Evolutionary conservation across 2,329 filamentous ascomycete species (phyloP), one percentile per base, ranked within the genome.

Genomic region (Xylariaceae sp.): DNA sequence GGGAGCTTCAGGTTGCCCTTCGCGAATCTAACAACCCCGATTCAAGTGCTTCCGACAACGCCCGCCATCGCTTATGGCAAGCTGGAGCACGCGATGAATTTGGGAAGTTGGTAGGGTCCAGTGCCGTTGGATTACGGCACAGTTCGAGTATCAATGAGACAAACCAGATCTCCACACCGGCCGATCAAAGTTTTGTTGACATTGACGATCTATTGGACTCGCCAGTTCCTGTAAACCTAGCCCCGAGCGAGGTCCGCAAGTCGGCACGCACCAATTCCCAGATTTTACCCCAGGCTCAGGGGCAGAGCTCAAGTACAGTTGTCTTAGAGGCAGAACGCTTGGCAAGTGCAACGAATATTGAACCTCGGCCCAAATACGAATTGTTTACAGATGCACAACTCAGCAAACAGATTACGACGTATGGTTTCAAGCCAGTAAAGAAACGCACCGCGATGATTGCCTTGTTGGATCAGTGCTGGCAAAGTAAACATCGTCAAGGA

Each of bases 361-460:
- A 55, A n/a, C 53, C 56, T 13, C 73, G 70, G 52, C 88, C 88
- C 1, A 80, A 82, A 9, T 92, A 82, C 61, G 78, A 82, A 47
- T 73, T 81, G 0, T 86, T 83, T 60, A 86, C 86, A 2, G 86
- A 88, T 62, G 73, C 78, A 7, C 82, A 88, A 59, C 75, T 92
- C 13, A 76, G 83, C 2, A 82, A 79, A 58, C 80, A 88, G 67
- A 75, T 92, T 50, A 75, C 80, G 4, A 77, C 78, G 0, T 91
- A 85, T 67, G 88, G 87, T 0, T 92, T 92, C 73, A 92, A 92
- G 69, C 77, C 86, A 1, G 76, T 92, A 35, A 89, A 86, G 69
- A 83, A 78, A 57, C 80, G 89, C 15, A 78, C 81, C 53, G 83
- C 84, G 7, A 90, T 90, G 86, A 85, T 92, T 61, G 77, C 83